Percentiles rank a stretch among this genome's conserved stretches.
Conservation (phyloP, 352 stramenopile species). For the Poterioochromonas sp. region DNA sequence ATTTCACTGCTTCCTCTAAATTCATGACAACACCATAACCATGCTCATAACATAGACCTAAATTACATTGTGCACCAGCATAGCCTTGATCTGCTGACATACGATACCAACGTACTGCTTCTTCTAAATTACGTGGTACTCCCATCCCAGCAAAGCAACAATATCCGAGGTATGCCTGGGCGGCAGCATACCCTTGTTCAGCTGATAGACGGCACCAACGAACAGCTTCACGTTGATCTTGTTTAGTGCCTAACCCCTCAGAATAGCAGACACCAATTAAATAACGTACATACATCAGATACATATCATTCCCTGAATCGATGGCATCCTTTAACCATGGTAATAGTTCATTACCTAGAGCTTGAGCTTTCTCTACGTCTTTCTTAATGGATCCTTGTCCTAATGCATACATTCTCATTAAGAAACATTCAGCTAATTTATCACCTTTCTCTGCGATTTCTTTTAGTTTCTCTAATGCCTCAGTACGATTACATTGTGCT, state of each 20-base stretch:
- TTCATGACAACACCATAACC: neutral
- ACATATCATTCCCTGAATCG: too few relatives aligned
- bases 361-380: too few relatives aligned
- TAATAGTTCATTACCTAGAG: too few relatives aligned
- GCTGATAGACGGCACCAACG: neutral
- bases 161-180: neutral
- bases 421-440: too few relatives aligned
- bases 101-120: neutral
- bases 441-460: too few relatives aligned
- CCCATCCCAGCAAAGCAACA: neutral
- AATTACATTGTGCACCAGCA: too few relatives aligned
- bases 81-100: neutral
- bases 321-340: too few relatives aligned
- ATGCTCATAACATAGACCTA: neutral
- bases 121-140: neutral
- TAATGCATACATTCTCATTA: too few relatives aligned
- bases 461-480: too few relatives aligned
- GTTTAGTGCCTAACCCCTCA: neutral
- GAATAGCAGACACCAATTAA: neutral
- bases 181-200: neutral
- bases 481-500: too few relatives aligned
- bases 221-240: neutral
- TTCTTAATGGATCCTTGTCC: too few relatives aligned
- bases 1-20: neutral
- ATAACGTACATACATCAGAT: too few relatives aligned